phyloP scores from a whole-genome alignment of 352 stramenopile species.

The Phytopythium cucurbitacearum region DNA sequence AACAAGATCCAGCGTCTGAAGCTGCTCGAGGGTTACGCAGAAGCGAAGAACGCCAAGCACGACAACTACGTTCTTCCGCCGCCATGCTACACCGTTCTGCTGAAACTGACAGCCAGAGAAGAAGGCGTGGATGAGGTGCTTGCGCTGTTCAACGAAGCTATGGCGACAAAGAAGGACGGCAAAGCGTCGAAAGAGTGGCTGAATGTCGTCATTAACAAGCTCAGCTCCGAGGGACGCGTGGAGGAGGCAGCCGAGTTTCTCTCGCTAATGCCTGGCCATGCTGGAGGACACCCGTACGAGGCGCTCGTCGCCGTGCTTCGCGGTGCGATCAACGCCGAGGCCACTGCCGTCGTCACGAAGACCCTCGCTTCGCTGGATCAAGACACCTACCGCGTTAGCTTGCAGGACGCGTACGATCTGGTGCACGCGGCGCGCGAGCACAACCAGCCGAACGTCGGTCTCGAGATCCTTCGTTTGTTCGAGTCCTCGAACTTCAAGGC shows the following conservation, averaged over 20 bases:
- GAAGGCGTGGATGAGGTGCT: conserved; percentile 27
- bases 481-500: conserved; percentile 34
- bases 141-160: conserved; percentile 42
- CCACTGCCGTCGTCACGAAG: conserved; percentile 20
- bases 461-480: conserved; percentile 50
- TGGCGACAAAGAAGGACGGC: conserved; percentile 22
- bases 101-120: conserved; percentile 35
- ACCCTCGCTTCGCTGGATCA: conserved; percentile 37
- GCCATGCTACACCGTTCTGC: conserved; percentile 38
- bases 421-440: conserved; percentile 47
- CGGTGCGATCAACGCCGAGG: conserved; percentile 17
- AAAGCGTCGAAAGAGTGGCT: conserved; percentile 45
- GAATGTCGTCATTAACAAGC: conserved; percentile 34
- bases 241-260: conserved; percentile 33
- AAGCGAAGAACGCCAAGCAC: conserved; percentile 15
- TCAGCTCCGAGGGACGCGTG: conserved; percentile 25
- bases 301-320: conserved; percentile 38
- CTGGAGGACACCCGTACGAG: conserved; percentile 38
- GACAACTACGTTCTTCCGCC: conserved; percentile 46
- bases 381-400: conserved; percentile 27
- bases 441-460: conserved; percentile 23
- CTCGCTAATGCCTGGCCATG: conserved; percentile 32
- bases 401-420: conserved; percentile 46
- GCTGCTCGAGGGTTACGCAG: conserved; percentile 49
- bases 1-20: conserved; percentile 54